Conservation (phyloP, 768 basidiomycete species). For the Lactifluus piperatus region DNA sequence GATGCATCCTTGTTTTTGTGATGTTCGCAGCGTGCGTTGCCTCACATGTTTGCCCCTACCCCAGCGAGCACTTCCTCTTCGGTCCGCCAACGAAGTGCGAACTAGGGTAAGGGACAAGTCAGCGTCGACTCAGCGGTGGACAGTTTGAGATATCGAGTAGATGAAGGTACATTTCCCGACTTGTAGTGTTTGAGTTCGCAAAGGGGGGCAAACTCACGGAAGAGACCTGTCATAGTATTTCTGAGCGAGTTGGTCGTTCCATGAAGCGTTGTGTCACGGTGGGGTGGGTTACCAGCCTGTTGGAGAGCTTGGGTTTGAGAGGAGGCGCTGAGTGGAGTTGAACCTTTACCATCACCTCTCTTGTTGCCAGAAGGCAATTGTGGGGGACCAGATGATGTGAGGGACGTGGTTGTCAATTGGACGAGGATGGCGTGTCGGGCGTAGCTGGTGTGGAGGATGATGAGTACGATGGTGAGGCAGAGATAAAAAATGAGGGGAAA, state of each 20-base stretch:
- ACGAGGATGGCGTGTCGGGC: no score
- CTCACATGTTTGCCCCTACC: constrained; percentile 82
- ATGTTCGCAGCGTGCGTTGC: constrained; percentile 77
- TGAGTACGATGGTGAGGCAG: no score
- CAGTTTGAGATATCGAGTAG: not conserved
- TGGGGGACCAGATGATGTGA: no score
- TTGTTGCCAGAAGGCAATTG: no score
- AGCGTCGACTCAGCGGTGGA: no score
- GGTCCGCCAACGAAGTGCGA: constrained; percentile 90
- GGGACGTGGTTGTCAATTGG: no score
- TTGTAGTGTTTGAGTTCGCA: constrained; percentile 97
- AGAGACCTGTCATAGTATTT: constrained; percentile 86
- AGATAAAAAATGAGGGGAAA: no score
- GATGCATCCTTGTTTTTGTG: constrained; percentile 25
- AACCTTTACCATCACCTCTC: no score
- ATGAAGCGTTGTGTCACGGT: constrained; percentile 36
- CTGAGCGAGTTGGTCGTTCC: constrained; percentile 80
- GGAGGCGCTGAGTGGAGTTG: no score
- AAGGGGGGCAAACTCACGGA: constrained; percentile 86
- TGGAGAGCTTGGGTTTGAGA: no score
- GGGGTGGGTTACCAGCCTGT: no score
- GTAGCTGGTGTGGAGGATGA: no score
- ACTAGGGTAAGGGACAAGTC: constrained; percentile 33
- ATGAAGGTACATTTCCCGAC: constrained; percentile 63
- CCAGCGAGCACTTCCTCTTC: constrained; percentile 84